Percentiles rank a stretch among this genome's conserved stretches.
Conservation (phyloP, 768 basidiomycete genomes). For the Psilocybe azurescens region DNA sequence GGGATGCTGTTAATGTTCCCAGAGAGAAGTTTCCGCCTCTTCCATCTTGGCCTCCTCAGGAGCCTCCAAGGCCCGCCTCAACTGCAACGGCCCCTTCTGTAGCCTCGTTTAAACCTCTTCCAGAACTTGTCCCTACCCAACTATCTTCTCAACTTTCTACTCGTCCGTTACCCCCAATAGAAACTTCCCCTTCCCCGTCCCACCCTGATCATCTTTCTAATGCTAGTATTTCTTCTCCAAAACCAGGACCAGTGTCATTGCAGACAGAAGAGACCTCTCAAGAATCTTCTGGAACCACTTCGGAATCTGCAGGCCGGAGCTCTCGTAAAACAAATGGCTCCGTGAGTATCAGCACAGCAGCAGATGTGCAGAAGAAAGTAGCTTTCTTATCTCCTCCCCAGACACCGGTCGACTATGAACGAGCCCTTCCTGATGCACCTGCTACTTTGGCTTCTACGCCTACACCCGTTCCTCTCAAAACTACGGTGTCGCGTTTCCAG, state of each 20-base stretch:
- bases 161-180: slow-evolving; percentile 36
- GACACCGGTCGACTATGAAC: slow-evolving; percentile 64
- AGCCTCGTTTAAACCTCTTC: slow-evolving; percentile 71
- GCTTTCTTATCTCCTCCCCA: slow-evolving; percentile 86
- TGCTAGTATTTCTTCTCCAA: slow-evolving; percentile 23
- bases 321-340: slow-evolving; percentile 44
- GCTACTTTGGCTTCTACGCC: slow-evolving; percentile 33
- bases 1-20: slow-evolving; percentile 44
- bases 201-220: slow-evolving; percentile 25
- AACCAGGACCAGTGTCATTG: slow-evolving; percentile 23
- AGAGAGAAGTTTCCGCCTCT: slow-evolving; percentile 78
- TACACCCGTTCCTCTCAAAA: slow-evolving; percentile 52
- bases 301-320: slow-evolving; percentile 36
- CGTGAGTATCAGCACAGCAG: slow-evolving; percentile 29
- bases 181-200: slow-evolving; percentile 31
- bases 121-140: slow-evolving; percentile 57
- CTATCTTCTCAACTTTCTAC: slow-evolving; percentile 38
- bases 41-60: slow-evolving; percentile 68
- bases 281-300: slow-evolving; percentile 32
- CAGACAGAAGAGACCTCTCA: slow-evolving; percentile 26
- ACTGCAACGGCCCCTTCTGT: slow-evolving; percentile 53
- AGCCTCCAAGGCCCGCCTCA: slow-evolving; percentile 33
- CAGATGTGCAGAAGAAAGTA: slow-evolving; percentile 81
- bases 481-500: slow-evolving; percentile 79
- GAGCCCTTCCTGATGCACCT: slow-evolving; percentile 54